Base-by-base conservation (phyloP, 2,329 filamentous ascomycete species). In the Fusarium drepaniforme region DNA sequence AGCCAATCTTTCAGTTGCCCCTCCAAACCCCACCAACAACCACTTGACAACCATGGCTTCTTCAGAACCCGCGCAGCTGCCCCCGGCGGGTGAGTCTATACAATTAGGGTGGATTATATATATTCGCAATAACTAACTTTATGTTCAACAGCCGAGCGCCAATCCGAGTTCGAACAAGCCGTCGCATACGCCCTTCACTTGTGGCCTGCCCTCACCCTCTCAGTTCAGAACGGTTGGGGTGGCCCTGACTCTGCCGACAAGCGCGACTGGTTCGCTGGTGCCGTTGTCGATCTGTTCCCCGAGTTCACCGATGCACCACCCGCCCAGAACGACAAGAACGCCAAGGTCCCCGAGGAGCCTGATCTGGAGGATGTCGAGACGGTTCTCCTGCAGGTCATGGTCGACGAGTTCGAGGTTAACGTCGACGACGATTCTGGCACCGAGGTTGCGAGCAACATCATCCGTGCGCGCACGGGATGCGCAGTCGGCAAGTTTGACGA, bases 191-290 rank as follows among this genome's bases (percentile, higher is more conserved):
- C 93, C 51, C 91, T 99, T 75, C 92, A 96, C 86, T 90, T 94
- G 80, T 99, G 97, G 97, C 92, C 93, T 9, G 93, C 94, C 37
- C 92, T 99, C 64, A 93, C 93, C 59, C 91, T 98, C 81, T 95
- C 97, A 57, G 94, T 98, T 53, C 90, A 94, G 82, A 95, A 94
- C 83, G 88, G 91, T 84, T 98, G 96, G 93, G 97, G 96, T 79
- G 97, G 96, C 3, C 91, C 94, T 46, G 92, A 95, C 80, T 93
- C 92, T 25, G 83, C 88, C 71, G 95, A 97, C 84, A 98, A 98
- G 87, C 93, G 96, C 80, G 96, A 98, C 88, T 98, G 96, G 96
- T 94, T 99, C 80, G 96, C 94, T 62, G 96, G 95, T 74, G 94
- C 93, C 51, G 88, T 98, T 64, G 93, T 92, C 69, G 94, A 98